phyloP scores from a whole-genome alignment of 2,329 filamentous ascomycete species.

The Talaromyces piceae region DNA sequence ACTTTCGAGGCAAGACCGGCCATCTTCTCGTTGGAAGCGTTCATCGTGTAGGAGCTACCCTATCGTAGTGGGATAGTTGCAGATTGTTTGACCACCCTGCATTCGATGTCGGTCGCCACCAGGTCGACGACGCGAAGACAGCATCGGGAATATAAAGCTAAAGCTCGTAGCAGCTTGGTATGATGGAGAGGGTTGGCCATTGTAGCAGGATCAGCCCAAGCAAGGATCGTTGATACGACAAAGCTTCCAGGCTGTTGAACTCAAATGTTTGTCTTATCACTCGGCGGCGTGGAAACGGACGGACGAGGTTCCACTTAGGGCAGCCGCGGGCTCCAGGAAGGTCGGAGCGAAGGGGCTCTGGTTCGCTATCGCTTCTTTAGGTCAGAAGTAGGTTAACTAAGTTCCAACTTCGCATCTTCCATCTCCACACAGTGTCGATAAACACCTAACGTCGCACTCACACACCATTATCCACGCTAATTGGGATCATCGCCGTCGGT shows the following conservation, averaged over 20 bases:
- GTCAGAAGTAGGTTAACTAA: too few species aligned
- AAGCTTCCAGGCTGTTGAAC: too few species aligned
- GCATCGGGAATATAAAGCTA: not conserved
- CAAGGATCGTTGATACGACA: not conserved
- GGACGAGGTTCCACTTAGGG: not conserved
- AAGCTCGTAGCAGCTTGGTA: not conserved
- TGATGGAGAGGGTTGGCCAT: not conserved
- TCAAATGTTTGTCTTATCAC: not conserved
- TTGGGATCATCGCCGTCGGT: too few species aligned
- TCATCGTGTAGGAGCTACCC: not conserved
- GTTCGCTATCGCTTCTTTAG: too few species aligned
- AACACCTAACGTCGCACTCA: not conserved
- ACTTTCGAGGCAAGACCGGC: slow-evolving; percentile 3
- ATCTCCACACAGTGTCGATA: not conserved
- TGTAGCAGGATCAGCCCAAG: not conserved
- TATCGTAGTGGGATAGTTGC: not conserved
- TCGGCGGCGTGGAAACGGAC: not conserved
- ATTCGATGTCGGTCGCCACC: not conserved
- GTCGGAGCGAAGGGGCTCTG: slow-evolving; percentile 11
- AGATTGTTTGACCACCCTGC: not conserved
- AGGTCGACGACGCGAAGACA: not conserved
- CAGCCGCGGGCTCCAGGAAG: slow-evolving; percentile 3
- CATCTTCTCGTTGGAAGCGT: slow-evolving; percentile 2
- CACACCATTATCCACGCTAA: too few species aligned
- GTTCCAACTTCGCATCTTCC: not conserved